A percentile compares a stretch with the other conserved stretches of the same genome.
Conservation (phyloP, 2,329 filamentous ascomycete species). For the Pezizomycotina sp. region DNA sequence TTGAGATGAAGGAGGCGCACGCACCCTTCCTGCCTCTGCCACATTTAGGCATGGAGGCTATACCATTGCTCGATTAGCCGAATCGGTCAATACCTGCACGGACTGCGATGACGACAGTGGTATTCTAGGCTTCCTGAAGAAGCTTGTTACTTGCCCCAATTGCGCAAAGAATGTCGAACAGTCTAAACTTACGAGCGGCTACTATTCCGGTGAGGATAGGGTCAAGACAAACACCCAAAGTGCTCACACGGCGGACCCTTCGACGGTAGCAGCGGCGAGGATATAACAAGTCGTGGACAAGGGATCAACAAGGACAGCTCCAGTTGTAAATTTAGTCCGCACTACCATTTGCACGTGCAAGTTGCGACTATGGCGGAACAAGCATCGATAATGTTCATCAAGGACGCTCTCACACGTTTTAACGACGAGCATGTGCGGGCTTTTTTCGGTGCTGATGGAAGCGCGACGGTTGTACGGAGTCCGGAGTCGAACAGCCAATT, state of each 20-base stretch:
- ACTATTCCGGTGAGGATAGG: conserved; percentile 10
- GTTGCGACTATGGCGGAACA: conserved; percentile 1
- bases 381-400: conserved; percentile 8
- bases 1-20: conserved; percentile 6
- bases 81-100: conserved; percentile 3
- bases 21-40: neutral
- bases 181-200: conserved; percentile 7
- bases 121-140: neutral
- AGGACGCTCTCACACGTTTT: conserved; percentile 3
- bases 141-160: neutral
- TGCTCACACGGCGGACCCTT: conserved; percentile 13
- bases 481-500: too few species aligned
- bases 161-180: conserved; percentile 5
- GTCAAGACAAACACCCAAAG: conserved; percentile 2
- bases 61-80: conserved; percentile 8
- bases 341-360: conserved; percentile 3
- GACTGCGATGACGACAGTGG: neutral
- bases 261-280: conserved; percentile 2
- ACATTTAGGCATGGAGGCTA: conserved; percentile 10
- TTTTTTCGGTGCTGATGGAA: conserved; percentile 4
- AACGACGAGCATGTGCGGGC: neutral
- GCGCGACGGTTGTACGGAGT: neutral
- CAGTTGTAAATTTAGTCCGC: conserved; percentile 6
- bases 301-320: conserved; percentile 16
- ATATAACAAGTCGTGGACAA: conserved; percentile 3